These are phyloP conservation scores for Scleroderma citrinum DNA, from an alignment of 768 basidiomycete species.

Conservation along the genomic window DNA sequence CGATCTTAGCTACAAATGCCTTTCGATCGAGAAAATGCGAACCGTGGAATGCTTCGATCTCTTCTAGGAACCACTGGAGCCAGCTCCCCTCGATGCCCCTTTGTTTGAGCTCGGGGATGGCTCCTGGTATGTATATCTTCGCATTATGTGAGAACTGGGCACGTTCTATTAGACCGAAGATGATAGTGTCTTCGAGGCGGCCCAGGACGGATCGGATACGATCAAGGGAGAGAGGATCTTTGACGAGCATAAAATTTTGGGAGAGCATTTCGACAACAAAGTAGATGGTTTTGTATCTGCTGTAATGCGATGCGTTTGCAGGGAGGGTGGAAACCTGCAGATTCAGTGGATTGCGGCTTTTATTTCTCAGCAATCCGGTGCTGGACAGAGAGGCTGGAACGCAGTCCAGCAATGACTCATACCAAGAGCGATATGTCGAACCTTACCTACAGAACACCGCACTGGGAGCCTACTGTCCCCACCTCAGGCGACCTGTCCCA, in stretches of 20 bases:
- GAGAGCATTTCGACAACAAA: slow-evolving; percentile 38
- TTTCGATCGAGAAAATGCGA: slow-evolving; percentile 22
- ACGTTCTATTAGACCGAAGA: slow-evolving; percentile 94
- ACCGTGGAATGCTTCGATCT: slow-evolving; percentile 96
- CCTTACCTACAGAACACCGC: too few relatives aligned
- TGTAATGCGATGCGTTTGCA: neutral
- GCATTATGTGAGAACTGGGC: slow-evolving; percentile 96
- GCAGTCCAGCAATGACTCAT: too few relatives aligned
- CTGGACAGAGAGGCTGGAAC: too few relatives aligned
- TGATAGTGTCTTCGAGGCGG: slow-evolving; percentile 97
- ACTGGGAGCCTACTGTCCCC: too few relatives aligned
- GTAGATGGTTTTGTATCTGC: neutral
- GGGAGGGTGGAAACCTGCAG: neutral
- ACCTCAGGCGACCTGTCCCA: too few relatives aligned
- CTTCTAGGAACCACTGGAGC: slow-evolving; percentile 97
- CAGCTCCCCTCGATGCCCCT: slow-evolving; percentile 80
- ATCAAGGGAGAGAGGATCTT: slow-evolving; percentile 81
- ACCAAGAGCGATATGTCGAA: too few relatives aligned
- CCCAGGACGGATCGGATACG: slow-evolving; percentile 81
- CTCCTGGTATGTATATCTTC: slow-evolving; percentile 76
- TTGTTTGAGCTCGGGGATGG: slow-evolving; percentile 70
- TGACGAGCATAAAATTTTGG: slow-evolving; percentile 61
- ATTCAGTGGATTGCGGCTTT: neutral
- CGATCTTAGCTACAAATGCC: too few relatives aligned
- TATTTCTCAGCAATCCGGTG: neutral